Conservation (phyloP, 73 alveolate species). For the Effrenium voratum region DNA sequence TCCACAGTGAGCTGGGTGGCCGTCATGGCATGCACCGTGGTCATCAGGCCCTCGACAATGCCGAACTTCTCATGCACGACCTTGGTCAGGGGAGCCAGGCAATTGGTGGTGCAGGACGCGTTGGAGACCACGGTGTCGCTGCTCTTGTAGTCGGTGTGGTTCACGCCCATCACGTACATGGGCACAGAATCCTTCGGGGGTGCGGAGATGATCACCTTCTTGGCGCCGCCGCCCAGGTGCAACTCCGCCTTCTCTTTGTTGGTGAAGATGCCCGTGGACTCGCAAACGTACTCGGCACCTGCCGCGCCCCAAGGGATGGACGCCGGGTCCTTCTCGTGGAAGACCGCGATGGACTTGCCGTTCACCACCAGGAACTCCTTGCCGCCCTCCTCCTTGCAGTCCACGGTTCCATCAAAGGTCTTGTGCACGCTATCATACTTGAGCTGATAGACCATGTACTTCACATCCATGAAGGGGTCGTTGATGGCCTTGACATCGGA, state of each 20-base stretch:
- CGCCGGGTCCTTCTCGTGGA: conserved; percentile 92
- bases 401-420: conserved; percentile 72
- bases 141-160: conserved; percentile 89
- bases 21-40: conserved; percentile 99
- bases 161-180: conserved; percentile 96
- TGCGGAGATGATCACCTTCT: conserved; percentile 98
- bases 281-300: conserved; percentile 98
- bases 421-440: conserved; percentile 97
- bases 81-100: conserved; percentile 99
- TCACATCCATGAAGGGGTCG: conserved; percentile 97
- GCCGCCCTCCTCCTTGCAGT: conserved; percentile 68
- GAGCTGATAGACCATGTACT: conserved; percentile 96
- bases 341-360: conserved; percentile 81
- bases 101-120: conserved; percentile 99
- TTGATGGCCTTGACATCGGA: conserved; percentile 95
- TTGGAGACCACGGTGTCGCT: conserved; percentile 97
- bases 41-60: conserved; percentile 97
- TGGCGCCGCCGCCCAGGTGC: conserved; percentile 98
- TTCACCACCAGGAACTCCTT: conserved; percentile 90
- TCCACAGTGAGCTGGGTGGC: conserved; percentile 99
- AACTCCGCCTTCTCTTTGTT: conserved; percentile 92
- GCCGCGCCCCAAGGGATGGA: conserved; percentile 71
- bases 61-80: conserved; percentile 95
- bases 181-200: conserved; percentile 96
- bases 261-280: conserved; percentile 96